phyloP scores from a whole-genome alignment of 2,329 filamentous ascomycete genomes.

The Lachnellula willkommii region DNA sequence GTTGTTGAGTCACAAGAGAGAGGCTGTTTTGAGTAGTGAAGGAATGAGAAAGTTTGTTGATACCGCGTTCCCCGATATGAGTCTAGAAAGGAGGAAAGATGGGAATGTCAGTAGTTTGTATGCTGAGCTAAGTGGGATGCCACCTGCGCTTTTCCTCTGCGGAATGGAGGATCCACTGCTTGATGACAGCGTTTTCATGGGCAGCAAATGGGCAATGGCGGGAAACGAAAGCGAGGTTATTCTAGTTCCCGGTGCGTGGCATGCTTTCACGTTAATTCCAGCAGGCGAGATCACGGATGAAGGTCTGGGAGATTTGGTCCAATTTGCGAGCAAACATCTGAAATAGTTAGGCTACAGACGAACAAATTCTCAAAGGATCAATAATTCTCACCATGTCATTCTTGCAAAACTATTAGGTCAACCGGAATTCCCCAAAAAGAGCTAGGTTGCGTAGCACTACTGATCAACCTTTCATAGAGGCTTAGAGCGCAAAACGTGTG shows the following conservation, averaged over 20 bases:
- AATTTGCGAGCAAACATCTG: too few relatives aligned
- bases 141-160: conserved; percentile 46
- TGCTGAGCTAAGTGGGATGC: conserved; percentile 29
- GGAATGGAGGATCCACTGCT: conserved; percentile 48
- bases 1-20: conserved; percentile 22
- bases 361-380: too few relatives aligned
- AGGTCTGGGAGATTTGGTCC: too few relatives aligned
- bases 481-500: too few relatives aligned
- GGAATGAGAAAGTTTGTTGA: conserved; percentile 30
- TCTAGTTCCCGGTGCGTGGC: conserved; percentile 46
- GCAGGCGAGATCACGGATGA: too few relatives aligned
- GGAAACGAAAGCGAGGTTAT: conserved; percentile 45
- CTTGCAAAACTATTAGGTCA: too few relatives aligned
- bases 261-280: conserved; percentile 30
- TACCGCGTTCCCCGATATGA: background rate
- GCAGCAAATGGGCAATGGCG: conserved; percentile 45
- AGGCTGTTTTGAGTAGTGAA: conserved; percentile 39
- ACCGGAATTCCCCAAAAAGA: too few relatives aligned
- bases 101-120: too few relatives aligned
- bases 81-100: conserved; percentile 5
- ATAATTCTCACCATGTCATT: too few relatives aligned
- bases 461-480: too few relatives aligned
- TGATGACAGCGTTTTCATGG: conserved; percentile 48
- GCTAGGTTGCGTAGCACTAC: too few relatives aligned
- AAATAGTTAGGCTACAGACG: too few relatives aligned